Conservation (phyloP, 164 flowering plant species). For the Vitis riparia region DNA sequence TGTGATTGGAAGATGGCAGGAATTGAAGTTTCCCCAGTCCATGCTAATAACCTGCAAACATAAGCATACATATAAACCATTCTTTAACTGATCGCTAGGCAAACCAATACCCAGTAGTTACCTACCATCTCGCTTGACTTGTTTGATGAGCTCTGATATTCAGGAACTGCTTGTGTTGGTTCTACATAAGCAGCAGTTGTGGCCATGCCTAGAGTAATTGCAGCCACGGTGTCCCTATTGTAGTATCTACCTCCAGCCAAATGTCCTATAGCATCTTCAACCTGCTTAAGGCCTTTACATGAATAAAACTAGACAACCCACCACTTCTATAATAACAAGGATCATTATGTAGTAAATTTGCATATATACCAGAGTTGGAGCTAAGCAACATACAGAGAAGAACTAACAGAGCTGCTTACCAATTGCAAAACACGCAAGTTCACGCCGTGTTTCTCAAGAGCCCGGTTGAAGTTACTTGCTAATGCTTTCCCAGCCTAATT, state of each 20-base stretch:
- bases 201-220: slow-evolving; percentile 48
- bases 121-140: slow-evolving; percentile 46
- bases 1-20: slow-evolving; percentile 51
- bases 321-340: not conserved
- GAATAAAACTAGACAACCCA: not conserved
- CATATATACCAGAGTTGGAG: not conserved
- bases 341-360: not conserved
- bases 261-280: slow-evolving; percentile 52
- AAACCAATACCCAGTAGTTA: not conserved
- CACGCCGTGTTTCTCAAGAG: slow-evolving; percentile 45
- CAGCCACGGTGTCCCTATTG: slow-evolving; percentile 41
- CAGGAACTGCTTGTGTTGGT: slow-evolving; percentile 23
- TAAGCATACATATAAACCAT: not conserved
- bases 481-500: slow-evolving; percentile 38
- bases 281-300: slow-evolving; percentile 30
- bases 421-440: slow-evolving; percentile 40
- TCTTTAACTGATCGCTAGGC: not conserved
- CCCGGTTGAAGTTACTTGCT: slow-evolving; percentile 34
- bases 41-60: slow-evolving; percentile 46
- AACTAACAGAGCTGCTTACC: slow-evolving; percentile 24
- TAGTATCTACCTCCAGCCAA: slow-evolving; percentile 63
- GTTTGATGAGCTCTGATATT: slow-evolving; percentile 26
- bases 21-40: slow-evolving; percentile 60
- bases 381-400: not conserved
- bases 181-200: slow-evolving; percentile 63